Conservation (phyloP, 208 protist species). For the Trypanosoma conorhini region DNA sequence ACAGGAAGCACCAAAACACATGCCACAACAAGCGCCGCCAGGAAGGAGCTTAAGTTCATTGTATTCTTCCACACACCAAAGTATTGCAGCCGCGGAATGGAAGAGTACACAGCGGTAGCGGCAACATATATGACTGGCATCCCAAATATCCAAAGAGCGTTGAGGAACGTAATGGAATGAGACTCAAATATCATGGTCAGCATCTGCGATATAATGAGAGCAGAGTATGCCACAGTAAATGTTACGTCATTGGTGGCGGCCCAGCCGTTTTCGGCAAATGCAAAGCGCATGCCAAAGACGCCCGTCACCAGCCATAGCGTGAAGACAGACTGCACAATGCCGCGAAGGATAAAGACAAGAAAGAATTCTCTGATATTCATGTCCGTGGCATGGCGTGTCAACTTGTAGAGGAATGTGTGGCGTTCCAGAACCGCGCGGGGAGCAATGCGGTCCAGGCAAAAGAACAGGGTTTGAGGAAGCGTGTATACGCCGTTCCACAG, state of each 20-base stretch:
- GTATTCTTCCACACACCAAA: conserved; percentile 61
- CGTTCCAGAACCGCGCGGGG: conserved; percentile 75
- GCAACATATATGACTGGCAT: conserved; percentile 73
- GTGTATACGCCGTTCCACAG: conserved; percentile 94
- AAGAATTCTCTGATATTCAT: conserved; percentile 79
- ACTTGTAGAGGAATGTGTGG: conserved; percentile 74
- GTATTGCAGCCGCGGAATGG: conserved; percentile 45
- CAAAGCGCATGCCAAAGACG: conserved; percentile 46
- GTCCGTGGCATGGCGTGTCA: conserved; percentile 48
- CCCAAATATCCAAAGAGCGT: conserved; percentile 58
- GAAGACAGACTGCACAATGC: conserved; percentile 69
- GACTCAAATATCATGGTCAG: conserved; percentile 86
- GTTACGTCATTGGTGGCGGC: conserved; percentile 63
- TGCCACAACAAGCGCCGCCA: conserved; percentile 49
- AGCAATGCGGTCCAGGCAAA: conserved; percentile 86
- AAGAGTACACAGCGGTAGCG: conserved; percentile 48
- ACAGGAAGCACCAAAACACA: conserved; percentile 47
- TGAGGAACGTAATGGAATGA: conserved; percentile 74
- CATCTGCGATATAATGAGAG: conserved; percentile 86
- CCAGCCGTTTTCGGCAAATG: conserved; percentile 33
- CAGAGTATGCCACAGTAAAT: conserved; percentile 85
- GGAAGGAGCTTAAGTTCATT: conserved; percentile 33
- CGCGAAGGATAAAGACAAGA: conserved; percentile 58
- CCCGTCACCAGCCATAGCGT: conserved; percentile 55
- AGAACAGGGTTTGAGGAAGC: conserved; percentile 86